Evolutionary conservation across 1,284 basidiomycete species (phyloP).

Genomic region (Tilletiaria anomala): DNA sequence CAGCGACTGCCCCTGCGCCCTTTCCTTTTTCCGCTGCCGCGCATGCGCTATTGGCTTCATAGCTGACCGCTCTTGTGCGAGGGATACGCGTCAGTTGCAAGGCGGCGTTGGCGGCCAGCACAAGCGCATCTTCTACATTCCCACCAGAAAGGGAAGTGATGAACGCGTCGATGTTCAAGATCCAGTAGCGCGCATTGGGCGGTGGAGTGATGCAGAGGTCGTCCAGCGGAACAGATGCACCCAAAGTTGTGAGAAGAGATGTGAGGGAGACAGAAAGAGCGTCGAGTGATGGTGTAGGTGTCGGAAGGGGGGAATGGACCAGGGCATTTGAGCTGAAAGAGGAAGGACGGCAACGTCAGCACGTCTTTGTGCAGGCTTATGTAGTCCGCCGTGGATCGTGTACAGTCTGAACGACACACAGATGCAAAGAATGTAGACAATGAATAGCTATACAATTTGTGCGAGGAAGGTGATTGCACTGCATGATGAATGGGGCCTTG

Average conservation of each 20-base stretch:
- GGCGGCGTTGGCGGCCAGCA: not conserved
- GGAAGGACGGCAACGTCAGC: no score
- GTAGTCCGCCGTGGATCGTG: no score
- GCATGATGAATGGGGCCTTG: no score
- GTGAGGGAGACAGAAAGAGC: not conserved
- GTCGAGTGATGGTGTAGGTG: not conserved
- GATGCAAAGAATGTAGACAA: no score
- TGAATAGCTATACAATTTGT: no score
- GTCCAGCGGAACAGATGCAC: not conserved
- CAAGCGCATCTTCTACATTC: not conserved
- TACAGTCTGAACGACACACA: no score
- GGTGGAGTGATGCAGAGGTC: not conserved
- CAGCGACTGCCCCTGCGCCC: not conserved
- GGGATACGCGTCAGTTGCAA: not conserved
- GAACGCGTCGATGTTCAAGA: not conserved
- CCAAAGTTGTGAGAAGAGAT: not conserved
- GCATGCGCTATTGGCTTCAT: no score
- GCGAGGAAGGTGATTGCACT: no score
- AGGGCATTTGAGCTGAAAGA: no score
- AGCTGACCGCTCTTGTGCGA: not conserved
- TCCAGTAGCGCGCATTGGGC: not conserved
- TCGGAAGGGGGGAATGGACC: not conserved
- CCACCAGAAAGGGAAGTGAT: not conserved
- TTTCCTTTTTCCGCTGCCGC: not conserved
- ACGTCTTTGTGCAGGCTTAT: no score